Base-by-base conservation (phyloP, 306 rosid genomes). In the Neltuma alba region DNA sequence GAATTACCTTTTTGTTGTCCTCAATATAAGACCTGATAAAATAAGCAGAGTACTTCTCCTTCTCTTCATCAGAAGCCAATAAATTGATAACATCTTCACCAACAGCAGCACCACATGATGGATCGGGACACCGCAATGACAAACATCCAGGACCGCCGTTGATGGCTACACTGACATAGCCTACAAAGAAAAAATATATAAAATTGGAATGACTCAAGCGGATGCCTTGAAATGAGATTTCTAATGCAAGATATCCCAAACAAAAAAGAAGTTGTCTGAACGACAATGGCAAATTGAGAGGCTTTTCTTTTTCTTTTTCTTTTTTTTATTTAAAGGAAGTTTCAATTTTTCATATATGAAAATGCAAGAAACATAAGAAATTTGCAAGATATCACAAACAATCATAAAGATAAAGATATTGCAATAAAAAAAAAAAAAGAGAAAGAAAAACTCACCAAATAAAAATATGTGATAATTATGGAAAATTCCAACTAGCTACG, bases 131-230 rank as follows among this genome's bases (percentile, higher is more conserved):
- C 82, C 88, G 85, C 85, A 90, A 75, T 83, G 85, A 83, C 69
- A 88, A 83, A 82, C 92, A 88, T 76, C 94, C 94, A 37, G 91
- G 94, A 79, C 94, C 94, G 74, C 85, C 92, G 75, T 87, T 85
- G 83, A 90, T 83, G 73, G 92, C 77, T 41, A 86, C 83, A 71
- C 90, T 82, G 64, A 88, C 87, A 82, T 88, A 90, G 58, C 92
- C 94, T 62, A 50, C 6, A 50, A 72, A 36, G 47, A 33, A 11
- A 2, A 20, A 31, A 5, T 1, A 38, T 40, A 40, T 12, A 72
- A 18, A 72, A 14, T 20, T 48, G 31, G 16, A 20, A 71, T 20
- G 14, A 72, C n/a, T 72, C 64, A 8, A 44, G 70, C 13, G 33
- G 14, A 33, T 63, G 20, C 16, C 40, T 27, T 14, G 57, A 21